Evolutionary conservation across 768 basidiomycete genomes (phyloP).

Genomic region (Serendipita sp.): DNA sequence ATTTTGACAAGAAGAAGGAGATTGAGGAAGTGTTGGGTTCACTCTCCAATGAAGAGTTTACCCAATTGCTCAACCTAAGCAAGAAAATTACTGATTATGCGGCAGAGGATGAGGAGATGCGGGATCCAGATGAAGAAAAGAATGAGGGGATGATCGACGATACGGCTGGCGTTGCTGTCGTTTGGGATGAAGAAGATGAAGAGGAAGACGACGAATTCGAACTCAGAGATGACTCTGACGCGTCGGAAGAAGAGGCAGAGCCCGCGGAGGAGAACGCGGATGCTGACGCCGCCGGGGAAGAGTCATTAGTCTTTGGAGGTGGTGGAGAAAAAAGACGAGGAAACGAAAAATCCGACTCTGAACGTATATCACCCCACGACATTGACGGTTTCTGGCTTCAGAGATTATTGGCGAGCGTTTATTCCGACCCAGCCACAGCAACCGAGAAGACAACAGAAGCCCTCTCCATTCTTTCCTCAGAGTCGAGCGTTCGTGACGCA

Average conservation of each 20-base stretch:
- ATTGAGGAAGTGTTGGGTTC: slow-evolving; percentile 59
- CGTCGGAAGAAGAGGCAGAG: slow-evolving; percentile 47
- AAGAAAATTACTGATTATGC: slow-evolving; percentile 97
- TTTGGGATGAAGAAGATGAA: slow-evolving; percentile 94
- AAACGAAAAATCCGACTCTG: slow-evolving; percentile 47
- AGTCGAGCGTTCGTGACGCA: slow-evolving; percentile 74
- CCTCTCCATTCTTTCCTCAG: slow-evolving; percentile 70
- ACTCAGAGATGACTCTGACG: slow-evolving; percentile 65
- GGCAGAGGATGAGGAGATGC: slow-evolving; percentile 65
- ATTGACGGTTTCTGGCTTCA: slow-evolving; percentile 99
- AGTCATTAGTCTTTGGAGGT: slow-evolving; percentile 67
- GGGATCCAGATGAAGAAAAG: slow-evolving; percentile 61
- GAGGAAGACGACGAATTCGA: slow-evolving; percentile 75
- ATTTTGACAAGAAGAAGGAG: slow-evolving; percentile 95
- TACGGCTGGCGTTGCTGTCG: slow-evolving; percentile 91
- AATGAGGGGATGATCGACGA: slow-evolving; percentile 87
- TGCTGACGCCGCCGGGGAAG: slow-evolving; percentile 28
- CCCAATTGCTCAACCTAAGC: slow-evolving; percentile 62
- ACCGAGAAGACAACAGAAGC: slow-evolving; percentile 80
- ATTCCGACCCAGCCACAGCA: slow-evolving; percentile 86
- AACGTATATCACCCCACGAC: slow-evolving; percentile 71
- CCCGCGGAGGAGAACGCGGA: slow-evolving; percentile 28
- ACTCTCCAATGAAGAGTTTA: slow-evolving; percentile 57
- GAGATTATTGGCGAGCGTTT: slow-evolving; percentile 76
- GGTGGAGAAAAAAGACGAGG: slow-evolving; percentile 28